phyloP scores from a whole-genome alignment of 108 stramenopile genomes.

The Stephanodiscus minutulus region DNA sequence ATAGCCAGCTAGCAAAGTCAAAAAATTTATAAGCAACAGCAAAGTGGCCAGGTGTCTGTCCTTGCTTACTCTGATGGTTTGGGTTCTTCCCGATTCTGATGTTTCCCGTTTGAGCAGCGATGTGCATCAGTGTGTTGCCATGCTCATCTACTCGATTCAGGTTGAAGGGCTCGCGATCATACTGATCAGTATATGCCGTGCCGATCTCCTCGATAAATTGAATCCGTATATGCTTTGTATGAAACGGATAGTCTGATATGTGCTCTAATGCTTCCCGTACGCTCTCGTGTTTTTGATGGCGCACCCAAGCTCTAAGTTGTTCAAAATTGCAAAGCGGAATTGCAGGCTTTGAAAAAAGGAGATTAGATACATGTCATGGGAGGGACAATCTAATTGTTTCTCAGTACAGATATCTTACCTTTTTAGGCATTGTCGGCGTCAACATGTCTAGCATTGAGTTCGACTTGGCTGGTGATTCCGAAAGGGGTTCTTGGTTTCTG shows the following conservation, averaged over 20 bases:
- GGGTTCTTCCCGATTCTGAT: constrained; percentile 74
- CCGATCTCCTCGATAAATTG: constrained; percentile 72
- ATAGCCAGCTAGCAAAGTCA: constrained; percentile 78
- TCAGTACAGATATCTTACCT: constrained; percentile 17
- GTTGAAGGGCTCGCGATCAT: constrained; percentile 71
- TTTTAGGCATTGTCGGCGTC: constrained; percentile 37
- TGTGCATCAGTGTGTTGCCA: constrained; percentile 80
- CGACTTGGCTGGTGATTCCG: constrained; percentile 23
- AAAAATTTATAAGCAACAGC: constrained; percentile 85
- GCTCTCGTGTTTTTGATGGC: constrained; percentile 70
- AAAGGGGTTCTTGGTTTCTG: constrained; percentile 11
- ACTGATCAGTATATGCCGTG: constrained; percentile 70
- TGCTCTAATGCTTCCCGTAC: constrained; percentile 69
- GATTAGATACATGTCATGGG: not conserved
- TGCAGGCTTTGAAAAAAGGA: constrained; percentile 13
- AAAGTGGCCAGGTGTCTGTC: constrained; percentile 85
- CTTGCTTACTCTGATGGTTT: constrained; percentile 87
- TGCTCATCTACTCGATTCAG: constrained; percentile 79
- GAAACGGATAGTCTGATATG: constrained; percentile 62
- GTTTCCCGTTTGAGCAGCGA: constrained; percentile 83
- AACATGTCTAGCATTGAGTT: constrained; percentile 45
- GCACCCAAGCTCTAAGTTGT: constrained; percentile 50
- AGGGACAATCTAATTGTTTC: constrained; percentile 3
- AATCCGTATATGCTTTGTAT: constrained; percentile 51
- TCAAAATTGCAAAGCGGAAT: constrained; percentile 41